Conservation (phyloP, 2,329 filamentous ascomycete genomes). For the Dactylonectria macrodidyma region DNA sequence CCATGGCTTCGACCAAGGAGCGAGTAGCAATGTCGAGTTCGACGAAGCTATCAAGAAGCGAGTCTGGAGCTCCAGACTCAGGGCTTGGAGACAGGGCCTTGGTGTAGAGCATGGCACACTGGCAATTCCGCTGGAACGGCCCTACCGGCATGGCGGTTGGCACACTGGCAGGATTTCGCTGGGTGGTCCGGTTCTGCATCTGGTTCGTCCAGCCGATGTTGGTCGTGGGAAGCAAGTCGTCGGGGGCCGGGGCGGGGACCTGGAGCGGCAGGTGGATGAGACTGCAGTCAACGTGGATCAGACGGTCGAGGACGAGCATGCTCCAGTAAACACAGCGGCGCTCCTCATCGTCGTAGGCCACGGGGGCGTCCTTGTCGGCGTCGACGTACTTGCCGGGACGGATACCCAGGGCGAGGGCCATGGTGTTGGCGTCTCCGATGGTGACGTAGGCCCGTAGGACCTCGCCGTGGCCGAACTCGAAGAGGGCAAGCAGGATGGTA, state of each 20-base stretch:
- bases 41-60: conserved; percentile 48
- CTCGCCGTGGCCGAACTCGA: conserved; percentile 62
- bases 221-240: conserved; percentile 53
- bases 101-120: conserved; percentile 54
- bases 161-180: conserved; percentile 48
- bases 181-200: conserved; percentile 39
- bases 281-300: conserved; percentile 51
- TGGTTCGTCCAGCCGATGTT: conserved; percentile 53
- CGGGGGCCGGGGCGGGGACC: conserved; percentile 54
- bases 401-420: conserved; percentile 54
- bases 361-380: conserved; percentile 47
- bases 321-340: conserved; percentile 60
- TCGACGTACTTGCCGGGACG: conserved; percentile 55
- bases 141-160: conserved; percentile 51
- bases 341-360: conserved; percentile 56
- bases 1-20: conserved; percentile 52
- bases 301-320: conserved; percentile 60
- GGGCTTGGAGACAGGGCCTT: conserved; percentile 47
- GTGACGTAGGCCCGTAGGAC: conserved; percentile 59
- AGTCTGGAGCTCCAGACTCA: conserved; percentile 34
- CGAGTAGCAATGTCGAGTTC: conserved; percentile 52
- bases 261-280: conserved; percentile 53
- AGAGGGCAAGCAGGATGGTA: conserved; percentile 58
- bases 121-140: conserved; percentile 54
- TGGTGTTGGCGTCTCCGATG: conserved; percentile 58